Evolutionary conservation across 2,329 filamentous ascomycete species (phyloP).

Genomic region (Sclerotinia subarctica): DNA sequence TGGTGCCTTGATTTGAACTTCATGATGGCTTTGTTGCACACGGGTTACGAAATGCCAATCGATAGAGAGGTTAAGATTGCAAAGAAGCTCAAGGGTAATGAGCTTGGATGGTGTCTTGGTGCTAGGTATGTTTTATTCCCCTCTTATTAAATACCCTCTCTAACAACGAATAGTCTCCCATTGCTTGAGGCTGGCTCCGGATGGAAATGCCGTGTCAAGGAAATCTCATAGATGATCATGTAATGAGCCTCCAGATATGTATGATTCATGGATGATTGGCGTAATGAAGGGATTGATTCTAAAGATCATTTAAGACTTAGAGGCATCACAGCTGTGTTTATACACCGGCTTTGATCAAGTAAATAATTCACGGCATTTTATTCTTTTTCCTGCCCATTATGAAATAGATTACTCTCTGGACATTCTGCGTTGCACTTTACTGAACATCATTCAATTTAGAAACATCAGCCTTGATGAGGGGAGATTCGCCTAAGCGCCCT

Average conservation of each 20-base stretch:
- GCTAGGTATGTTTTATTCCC: slow-evolving; percentile 66
- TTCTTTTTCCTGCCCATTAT: background rate
- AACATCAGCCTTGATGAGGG: background rate
- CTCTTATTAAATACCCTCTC: slow-evolving; percentile 22
- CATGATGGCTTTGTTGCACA: slow-evolving; percentile 88
- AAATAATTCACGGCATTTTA: slow-evolving; percentile 14
- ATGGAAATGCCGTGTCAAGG: slow-evolving; percentile 83
- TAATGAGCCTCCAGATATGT: slow-evolving; percentile 16
- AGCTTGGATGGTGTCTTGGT: slow-evolving; percentile 95
- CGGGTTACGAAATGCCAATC: slow-evolving; percentile 96
- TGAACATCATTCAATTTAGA: background rate
- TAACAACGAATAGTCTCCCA: slow-evolving; percentile 64
- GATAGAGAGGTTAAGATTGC: slow-evolving; percentile 95
- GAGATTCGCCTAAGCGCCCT: background rate
- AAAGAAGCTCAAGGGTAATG: slow-evolving; percentile 97
- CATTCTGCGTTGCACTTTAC: background rate
- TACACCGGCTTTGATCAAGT: slow-evolving; percentile 1
- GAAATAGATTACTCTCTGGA: background rate
- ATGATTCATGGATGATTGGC: slow-evolving; percentile 19
- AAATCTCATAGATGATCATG: slow-evolving; percentile 57
- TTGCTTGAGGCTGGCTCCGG: slow-evolving; percentile 77
- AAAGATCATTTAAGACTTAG: slow-evolving; percentile 6
- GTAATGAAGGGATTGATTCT: slow-evolving; percentile 7
- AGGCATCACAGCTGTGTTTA: background rate
- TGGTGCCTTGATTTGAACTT: slow-evolving; percentile 95